Evolutionary conservation across 1,284 basidiomycete genomes (phyloP).

Genomic region (Sanghuangporus sanghuang): DNA sequence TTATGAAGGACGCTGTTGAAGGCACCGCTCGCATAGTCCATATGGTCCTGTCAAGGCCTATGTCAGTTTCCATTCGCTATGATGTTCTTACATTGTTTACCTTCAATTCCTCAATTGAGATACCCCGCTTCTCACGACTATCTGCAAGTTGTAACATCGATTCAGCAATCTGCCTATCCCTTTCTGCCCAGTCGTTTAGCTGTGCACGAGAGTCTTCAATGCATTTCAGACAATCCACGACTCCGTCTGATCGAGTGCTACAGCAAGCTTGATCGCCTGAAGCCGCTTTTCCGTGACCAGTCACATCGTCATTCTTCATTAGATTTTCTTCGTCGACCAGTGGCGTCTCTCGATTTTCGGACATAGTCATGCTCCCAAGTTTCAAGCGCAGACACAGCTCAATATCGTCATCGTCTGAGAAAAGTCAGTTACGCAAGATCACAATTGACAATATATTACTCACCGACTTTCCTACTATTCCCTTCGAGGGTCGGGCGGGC

Average conservation of each 20-base stretch:
- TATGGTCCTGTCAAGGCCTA: neutral
- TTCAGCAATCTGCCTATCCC: conserved; percentile 32
- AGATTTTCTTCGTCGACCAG: neutral
- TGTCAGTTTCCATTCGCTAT: neutral
- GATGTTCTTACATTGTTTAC: conserved; percentile 32
- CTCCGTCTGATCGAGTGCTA: conserved; percentile 33
- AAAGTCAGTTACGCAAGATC: neutral
- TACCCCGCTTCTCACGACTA: conserved; percentile 39
- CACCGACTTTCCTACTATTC: conserved; percentile 83
- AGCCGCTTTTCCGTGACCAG: conserved; percentile 40
- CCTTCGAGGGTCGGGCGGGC: conserved; percentile 58
- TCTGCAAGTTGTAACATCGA: conserved; percentile 39
- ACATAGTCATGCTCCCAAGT: neutral
- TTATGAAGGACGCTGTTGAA: conserved; percentile 30
- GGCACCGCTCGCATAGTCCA: neutral
- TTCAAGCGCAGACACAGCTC: conserved; percentile 35
- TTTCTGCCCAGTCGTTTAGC: conserved; percentile 28
- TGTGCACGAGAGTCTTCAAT: conserved; percentile 42
- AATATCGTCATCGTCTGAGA: conserved; percentile 73
- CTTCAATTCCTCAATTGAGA: conserved; percentile 41
- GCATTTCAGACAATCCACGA: conserved; percentile 57
- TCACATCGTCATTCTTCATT: neutral
- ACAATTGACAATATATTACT: conserved; percentile 17
- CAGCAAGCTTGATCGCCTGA: conserved; percentile 49
- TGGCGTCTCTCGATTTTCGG: neutral